Evolutionary conservation across 768 basidiomycete genomes (phyloP).

Genomic region (Suillus americanus): DNA sequence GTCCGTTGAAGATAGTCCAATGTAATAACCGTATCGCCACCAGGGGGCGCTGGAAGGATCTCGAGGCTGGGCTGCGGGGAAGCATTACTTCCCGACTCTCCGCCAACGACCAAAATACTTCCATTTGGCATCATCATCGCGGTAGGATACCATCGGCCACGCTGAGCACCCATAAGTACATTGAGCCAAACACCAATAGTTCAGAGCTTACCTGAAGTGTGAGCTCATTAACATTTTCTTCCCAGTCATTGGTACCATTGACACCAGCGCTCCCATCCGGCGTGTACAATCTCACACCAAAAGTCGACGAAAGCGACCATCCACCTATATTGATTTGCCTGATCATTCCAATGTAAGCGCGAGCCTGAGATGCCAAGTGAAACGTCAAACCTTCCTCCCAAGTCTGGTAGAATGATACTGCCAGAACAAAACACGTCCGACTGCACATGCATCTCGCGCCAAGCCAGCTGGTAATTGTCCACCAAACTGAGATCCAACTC

Average conservation of each 20-base stretch:
- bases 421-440: conserved; percentile 82
- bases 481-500: conserved; percentile 68
- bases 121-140: conserved; percentile 73
- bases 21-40: conserved; percentile 58
- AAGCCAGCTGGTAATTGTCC: conserved; percentile 44
- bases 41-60: conserved; percentile 63
- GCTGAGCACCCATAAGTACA: conserved; percentile 30
- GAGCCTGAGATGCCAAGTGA: not conserved
- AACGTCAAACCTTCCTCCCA: conserved; percentile 39
- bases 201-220: conserved; percentile 52
- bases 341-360: not conserved
- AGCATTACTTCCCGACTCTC: conserved; percentile 71
- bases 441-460: conserved; percentile 77
- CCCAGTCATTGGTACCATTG: conserved; percentile 78
- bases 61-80: conserved; percentile 68
- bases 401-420: conserved; percentile 73
- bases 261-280: conserved; percentile 68
- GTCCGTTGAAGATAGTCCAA: conserved; percentile 70
- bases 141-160: conserved; percentile 72
- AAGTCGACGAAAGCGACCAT: conserved; percentile 72
- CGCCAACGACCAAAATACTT: conserved; percentile 70
- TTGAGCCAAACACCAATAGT: not conserved
- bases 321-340: conserved; percentile 30
- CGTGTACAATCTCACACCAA: conserved; percentile 69
- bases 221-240: conserved; percentile 62